Evolutionary conservation across 2,329 filamentous ascomycete genomes (phyloP), one percentile per base, ranked within the genome.

Genomic region (Talaromyces sp.): DNA sequence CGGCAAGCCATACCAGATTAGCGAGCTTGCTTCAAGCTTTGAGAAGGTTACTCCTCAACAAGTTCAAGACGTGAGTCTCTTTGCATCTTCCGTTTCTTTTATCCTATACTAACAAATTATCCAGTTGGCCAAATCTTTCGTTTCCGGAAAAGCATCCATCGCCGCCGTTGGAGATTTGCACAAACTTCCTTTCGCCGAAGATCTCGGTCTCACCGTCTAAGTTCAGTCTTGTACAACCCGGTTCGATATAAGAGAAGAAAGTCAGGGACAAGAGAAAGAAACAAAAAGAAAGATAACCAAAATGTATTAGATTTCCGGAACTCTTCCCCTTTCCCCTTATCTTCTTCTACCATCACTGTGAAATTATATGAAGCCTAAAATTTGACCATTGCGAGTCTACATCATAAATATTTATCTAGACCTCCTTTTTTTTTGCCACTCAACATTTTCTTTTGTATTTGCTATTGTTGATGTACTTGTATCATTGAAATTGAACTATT

Each of bases 161-260:
- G 88, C 91, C 62, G 83, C 90, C 60, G 91, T 97, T 63, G 94
- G 94, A 75, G 94, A 99, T 74, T 83, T 99, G 68, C 88, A 90
- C 76, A 83, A 88, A 69, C 85, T 99, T 72, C 94, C 94, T 59
- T 99, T 88, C 73, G 94, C 91, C 65, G 89, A 92, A 78, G 94
- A 99, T 73, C 82, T 99, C 74, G 95, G 93, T 68, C 84, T 99
- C 73, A 90, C 87, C 75, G 91, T 96, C 84, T 99, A 95, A 84
- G 36, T 54, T 11, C 48, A 37, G 6, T 21, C 33, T 11, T 37
- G 48, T 37, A 17, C 25, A 28, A 28, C 8, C 9, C 19, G 11
- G 21, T 35, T 25, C 52, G 21, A 54, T 21, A 54, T 19, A 40
- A 54, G 28, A 41, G 25, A 31, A 51, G 35, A 36, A 50, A 39